These are phyloP conservation scores for Heracleum sosnowskyi DNA, from an alignment of 129 eudicot species.

Conservation along the genomic window DNA sequence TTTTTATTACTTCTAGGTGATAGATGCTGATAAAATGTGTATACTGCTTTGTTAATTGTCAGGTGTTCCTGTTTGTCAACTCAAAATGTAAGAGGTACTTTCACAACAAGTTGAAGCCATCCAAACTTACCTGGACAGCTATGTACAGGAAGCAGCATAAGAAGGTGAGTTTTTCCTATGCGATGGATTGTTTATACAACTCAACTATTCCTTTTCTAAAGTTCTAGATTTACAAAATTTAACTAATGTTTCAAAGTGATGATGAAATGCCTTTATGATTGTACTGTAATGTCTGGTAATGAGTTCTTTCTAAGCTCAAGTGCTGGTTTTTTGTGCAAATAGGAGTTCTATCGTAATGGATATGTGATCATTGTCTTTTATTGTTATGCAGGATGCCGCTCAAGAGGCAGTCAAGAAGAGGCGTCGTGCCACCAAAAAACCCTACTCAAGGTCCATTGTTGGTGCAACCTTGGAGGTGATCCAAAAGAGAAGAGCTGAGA, in stretches of 20 bases:
- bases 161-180: constrained; percentile 22
- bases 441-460: constrained; percentile 56
- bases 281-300: background rate
- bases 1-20: background rate
- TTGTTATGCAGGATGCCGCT: constrained; percentile 31
- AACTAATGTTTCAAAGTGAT: background rate
- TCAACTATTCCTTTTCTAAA: background rate
- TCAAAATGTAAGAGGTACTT: constrained; percentile 57
- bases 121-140: constrained; percentile 57
- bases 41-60: background rate
- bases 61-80: constrained; percentile 54
- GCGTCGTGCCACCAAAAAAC: constrained; percentile 56
- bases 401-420: constrained; percentile 52
- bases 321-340: background rate
- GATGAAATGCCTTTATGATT: background rate
- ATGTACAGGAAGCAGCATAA: constrained; percentile 62
- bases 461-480: constrained; percentile 64
- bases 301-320: background rate
- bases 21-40: background rate
- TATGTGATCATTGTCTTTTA: background rate
- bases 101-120: constrained; percentile 53
- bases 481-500: constrained; percentile 57
- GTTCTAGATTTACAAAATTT: background rate
- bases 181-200: background rate
- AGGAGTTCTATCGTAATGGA: background rate